A percentile compares a stretch with the other conserved stretches of the same genome.
These are phyloP conservation scores for Populus euphratica DNA, from an alignment of 345 rosid species.

Conservation along the genomic window DNA sequence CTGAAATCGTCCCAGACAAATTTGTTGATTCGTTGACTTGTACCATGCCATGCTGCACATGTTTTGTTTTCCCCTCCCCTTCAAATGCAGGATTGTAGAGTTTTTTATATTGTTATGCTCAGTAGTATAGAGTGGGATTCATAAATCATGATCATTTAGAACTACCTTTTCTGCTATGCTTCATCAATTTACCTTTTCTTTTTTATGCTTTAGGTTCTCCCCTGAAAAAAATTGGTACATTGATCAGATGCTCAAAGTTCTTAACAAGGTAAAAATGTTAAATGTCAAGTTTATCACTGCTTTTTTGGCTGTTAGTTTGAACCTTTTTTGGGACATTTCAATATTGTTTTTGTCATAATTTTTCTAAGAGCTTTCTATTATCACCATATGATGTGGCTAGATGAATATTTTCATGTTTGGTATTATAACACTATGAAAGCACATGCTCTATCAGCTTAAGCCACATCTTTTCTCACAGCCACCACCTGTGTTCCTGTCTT, in stretches of 20 bases:
- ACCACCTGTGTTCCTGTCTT: not conserved
- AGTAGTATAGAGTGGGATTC: not conserved
- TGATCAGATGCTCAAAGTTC: conserved; percentile 99
- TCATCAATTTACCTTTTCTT: conserved; percentile 6
- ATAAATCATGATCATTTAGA: not conserved
- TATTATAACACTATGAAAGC: not conserved
- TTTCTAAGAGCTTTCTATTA: not conserved
- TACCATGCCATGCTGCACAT: not conserved
- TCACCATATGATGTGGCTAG: not conserved
- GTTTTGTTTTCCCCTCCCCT: not conserved
- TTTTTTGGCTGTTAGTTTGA: not conserved
- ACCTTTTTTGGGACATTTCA: conserved; percentile 12
- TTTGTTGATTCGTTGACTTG: not conserved
- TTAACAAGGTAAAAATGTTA: conserved; percentile 68
- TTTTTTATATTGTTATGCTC: not conserved
- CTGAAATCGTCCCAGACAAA: not conserved
- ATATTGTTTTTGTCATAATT: not conserved
- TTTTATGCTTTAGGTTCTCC: conserved; percentile 71
- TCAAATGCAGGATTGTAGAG: not conserved
- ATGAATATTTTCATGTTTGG: not conserved
- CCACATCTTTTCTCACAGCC: not conserved
- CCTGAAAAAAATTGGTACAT: conserved; percentile 96
- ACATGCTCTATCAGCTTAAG: not conserved
- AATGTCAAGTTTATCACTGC: not conserved
- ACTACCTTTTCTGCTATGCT: not conserved